These are phyloP conservation scores for Aspergillus sp. DNA, from an alignment of 2,329 filamentous ascomycete genomes.

Conservation along the genomic window DNA sequence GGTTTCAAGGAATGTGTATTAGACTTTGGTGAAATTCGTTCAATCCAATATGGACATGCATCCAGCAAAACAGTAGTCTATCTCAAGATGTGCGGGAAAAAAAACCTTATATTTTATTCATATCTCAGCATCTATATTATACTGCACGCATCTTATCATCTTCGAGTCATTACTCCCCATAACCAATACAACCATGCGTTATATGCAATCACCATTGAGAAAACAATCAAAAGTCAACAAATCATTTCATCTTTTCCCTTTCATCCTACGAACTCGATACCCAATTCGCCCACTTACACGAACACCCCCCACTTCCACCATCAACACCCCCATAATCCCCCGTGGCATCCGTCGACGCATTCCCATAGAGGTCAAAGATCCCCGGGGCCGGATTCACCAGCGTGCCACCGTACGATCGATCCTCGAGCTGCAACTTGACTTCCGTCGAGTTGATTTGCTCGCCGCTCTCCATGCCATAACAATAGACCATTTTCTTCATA, in stretches of 20 bases:
- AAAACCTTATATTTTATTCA: too few species aligned
- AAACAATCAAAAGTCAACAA: too few species aligned
- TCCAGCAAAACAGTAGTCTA: too few species aligned
- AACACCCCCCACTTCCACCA: constrained; percentile 61
- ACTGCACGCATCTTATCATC: too few species aligned
- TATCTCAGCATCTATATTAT: too few species aligned
- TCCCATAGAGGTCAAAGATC: constrained; percentile 37
- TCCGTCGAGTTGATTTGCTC: constrained; percentile 48
- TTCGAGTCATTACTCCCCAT: too few species aligned
- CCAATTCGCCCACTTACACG: constrained; percentile 63
- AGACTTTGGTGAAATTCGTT: too few species aligned
- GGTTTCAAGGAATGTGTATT: neutral
- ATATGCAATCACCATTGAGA: too few species aligned
- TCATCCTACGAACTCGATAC: constrained; percentile 14
- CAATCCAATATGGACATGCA: too few species aligned
- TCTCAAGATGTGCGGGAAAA: too few species aligned
- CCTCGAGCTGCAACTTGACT: constrained; percentile 55
- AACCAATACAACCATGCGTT: too few species aligned
- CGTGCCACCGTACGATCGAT: constrained; percentile 52
- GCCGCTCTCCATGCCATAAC: constrained; percentile 57
- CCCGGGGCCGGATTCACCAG: constrained; percentile 54
- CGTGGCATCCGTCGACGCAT: constrained; percentile 12
- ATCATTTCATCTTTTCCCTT: too few species aligned
- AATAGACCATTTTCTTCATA: constrained; percentile 60
- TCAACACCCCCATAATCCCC: constrained; percentile 53